Conservation (phyloP, 192 early-diverging fungal species). For the Linderina pennispora region DNA sequence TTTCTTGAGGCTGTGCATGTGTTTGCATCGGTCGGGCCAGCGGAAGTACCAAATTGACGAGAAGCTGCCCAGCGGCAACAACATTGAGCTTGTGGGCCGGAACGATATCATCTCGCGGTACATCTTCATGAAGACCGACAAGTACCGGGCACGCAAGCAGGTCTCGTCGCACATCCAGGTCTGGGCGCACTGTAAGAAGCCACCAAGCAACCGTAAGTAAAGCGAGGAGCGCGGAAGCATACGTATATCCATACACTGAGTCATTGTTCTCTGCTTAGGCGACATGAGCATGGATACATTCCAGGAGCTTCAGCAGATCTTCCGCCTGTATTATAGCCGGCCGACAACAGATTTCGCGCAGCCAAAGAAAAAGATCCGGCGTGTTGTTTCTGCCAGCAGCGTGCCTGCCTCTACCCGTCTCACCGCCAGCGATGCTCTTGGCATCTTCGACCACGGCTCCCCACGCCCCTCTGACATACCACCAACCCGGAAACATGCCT, state of each 20-base stretch:
- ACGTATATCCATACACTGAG: too few species aligned
- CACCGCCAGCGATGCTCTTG: conserved; percentile 11
- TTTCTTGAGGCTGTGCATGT: conserved; percentile 43
- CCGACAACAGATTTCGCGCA: conserved; percentile 12
- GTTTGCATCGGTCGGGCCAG: conserved; percentile 34
- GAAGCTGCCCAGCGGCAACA: conserved; percentile 4
- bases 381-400: conserved; percentile 30
- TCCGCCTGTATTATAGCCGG: conserved; percentile 34
- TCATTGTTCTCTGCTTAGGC: too few species aligned
- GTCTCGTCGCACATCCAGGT: conserved; percentile 78
- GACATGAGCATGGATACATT: conserved; percentile 28
- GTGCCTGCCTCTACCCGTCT: conserved; percentile 3
- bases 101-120: conserved; percentile 74
- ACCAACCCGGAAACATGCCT: too few species aligned
- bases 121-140: conserved; percentile 60
- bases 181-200: conserved; percentile 64
- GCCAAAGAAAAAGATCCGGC: conserved; percentile 24
- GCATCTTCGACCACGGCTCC: conserved; percentile 13
- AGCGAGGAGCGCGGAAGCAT: neutral
- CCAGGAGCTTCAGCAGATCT: conserved; percentile 24
- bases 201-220: conserved; percentile 39
- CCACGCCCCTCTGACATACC: too few species aligned
- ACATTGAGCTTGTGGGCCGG: conserved; percentile 47
- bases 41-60: conserved; percentile 42
- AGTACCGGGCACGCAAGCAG: conserved; percentile 67